These are phyloP conservation scores for Nitzschia sp. DNA, from an alignment of 108 stramenopile genomes.

Conservation along the genomic window DNA sequence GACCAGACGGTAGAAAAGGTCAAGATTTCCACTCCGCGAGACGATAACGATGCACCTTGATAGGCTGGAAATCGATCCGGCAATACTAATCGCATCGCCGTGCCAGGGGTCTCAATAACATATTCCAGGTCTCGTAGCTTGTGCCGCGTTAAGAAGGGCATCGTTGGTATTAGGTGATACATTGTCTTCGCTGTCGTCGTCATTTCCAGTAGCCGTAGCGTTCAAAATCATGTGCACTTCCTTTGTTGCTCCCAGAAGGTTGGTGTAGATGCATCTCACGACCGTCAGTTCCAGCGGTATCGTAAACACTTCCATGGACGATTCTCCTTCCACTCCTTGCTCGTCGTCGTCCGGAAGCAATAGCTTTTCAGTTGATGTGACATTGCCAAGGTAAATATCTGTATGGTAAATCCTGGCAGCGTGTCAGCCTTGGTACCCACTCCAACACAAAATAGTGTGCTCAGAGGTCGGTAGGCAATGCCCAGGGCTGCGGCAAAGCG, in stretches of 20 bases:
- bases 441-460: conserved; percentile 86
- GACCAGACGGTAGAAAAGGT: conserved; percentile 78
- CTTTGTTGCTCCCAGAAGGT: conserved; percentile 79
- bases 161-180: conserved; percentile 24
- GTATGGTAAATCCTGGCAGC: conserved; percentile 83
- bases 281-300: conserved; percentile 80
- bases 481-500: conserved; percentile 85
- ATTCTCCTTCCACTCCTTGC: conserved; percentile 14
- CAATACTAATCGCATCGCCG: conserved; percentile 68
- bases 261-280: conserved; percentile 83
- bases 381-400: conserved; percentile 89
- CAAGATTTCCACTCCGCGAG: conserved; percentile 58
- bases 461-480: conserved; percentile 83
- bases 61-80: conserved; percentile 45
- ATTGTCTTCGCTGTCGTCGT: conserved; percentile 40
- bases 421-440: conserved; percentile 89
- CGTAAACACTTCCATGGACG: conserved; percentile 64
- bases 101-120: conserved; percentile 88
- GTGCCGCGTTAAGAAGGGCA: conserved; percentile 59
- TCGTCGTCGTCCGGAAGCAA: conserved; percentile 64
- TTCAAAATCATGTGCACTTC: conserved; percentile 73
- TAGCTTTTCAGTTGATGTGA: conserved; percentile 63
- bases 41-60: conserved; percentile 40
- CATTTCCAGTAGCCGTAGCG: conserved; percentile 42
- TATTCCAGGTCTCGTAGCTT: conserved; percentile 91